Percentiles rank a stretch among this genome's conserved stretches.
Evolutionary conservation across 345 rosid species (phyloP).

Genomic region (Gossypioides kirkii): DNA sequence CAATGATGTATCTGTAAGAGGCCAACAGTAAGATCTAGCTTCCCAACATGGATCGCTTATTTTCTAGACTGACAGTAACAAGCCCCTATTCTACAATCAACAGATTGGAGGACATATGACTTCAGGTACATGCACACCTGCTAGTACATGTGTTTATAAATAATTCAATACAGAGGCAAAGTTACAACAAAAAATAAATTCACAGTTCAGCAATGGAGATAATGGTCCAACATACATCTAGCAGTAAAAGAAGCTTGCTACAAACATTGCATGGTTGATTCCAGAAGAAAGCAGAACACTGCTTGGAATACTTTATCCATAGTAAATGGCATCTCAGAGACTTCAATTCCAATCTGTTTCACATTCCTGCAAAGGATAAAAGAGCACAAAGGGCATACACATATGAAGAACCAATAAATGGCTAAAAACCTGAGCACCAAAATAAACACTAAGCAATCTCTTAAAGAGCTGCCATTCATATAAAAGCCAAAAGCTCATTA

Average conservation of each 20-base stretch:
- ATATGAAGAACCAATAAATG: constrained; percentile 39
- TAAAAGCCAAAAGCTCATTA: constrained; percentile 17
- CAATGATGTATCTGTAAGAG: too few species aligned
- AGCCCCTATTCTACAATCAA: too few species aligned
- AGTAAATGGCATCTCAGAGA: constrained; percentile 38
- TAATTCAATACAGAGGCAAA: neutral
- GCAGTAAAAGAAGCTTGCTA: constrained; percentile 53
- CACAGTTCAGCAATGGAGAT: constrained; percentile 26
- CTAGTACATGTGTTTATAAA: neutral
- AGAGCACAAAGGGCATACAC: constrained; percentile 38
- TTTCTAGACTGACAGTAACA: too few species aligned
- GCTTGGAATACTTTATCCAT: constrained; percentile 43
- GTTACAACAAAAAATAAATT: constrained; percentile 17
- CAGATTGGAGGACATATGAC: neutral
- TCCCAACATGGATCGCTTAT: neutral
- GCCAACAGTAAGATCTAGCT: constrained; percentile 5
- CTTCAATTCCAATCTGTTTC: constrained; percentile 36
- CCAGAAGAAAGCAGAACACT: constrained; percentile 45
- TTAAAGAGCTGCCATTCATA: constrained; percentile 22
- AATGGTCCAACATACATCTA: constrained; percentile 55
- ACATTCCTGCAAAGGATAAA: constrained; percentile 58
- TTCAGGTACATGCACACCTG: constrained; percentile 1
- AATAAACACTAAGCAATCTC: constrained; percentile 35
- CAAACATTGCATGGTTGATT: constrained; percentile 43
- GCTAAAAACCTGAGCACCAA: constrained; percentile 34